Base-by-base conservation (phyloP, 352 stramenopile genomes). In the Globisporangium radiosum region DNA sequence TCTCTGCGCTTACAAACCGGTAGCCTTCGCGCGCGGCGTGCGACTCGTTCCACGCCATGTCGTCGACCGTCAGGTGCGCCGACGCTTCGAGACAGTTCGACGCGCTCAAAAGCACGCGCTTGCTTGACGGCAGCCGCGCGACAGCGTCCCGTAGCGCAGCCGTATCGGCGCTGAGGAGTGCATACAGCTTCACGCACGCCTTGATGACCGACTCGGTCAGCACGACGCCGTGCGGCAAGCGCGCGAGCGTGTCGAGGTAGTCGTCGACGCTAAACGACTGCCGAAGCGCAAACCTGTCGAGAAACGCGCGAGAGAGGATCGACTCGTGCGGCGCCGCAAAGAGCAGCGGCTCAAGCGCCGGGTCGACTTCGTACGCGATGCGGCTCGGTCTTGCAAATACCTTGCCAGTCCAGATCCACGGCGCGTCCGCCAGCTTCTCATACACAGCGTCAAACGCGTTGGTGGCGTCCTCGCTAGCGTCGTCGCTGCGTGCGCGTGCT, bases 11-110 rank as follows among this genome's bases (percentile, higher is more conserved):
- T n/a, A 88, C 81, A 60, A 90, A 90, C 17, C 45, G 63, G 37
- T 57, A 69, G 25, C 76, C 78, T 17, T 71, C 71, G 9, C 83
- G 76, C 66, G 73, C 63, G 48, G 78, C 70, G 56, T 66, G 65
- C 25, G 79, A 85, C 64, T 87, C 71, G 37, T 89, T 75, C 83
- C 83, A 92, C 51, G 83, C 65, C 83, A 92, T 92, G 55, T 92
- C 83, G 38, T 92, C 83, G 57, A 78, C 86, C 0, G 67, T 75
- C 33, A 92, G 56, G 19, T 73, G 58, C 8, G 63, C 57, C 4
- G 75, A 68, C 40, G 63, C 63, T 50, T 77, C 33, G 10, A 88
- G 49, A 4, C 53, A 47, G 40, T 78, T 77, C 5, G 47, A 56
- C 45, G 66, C 54, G 54, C 81, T 70, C 48, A 86, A 42, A 36